phyloP scores from a whole-genome alignment of 805 yeast species.

The Metschnikowia corniflorae region DNA sequence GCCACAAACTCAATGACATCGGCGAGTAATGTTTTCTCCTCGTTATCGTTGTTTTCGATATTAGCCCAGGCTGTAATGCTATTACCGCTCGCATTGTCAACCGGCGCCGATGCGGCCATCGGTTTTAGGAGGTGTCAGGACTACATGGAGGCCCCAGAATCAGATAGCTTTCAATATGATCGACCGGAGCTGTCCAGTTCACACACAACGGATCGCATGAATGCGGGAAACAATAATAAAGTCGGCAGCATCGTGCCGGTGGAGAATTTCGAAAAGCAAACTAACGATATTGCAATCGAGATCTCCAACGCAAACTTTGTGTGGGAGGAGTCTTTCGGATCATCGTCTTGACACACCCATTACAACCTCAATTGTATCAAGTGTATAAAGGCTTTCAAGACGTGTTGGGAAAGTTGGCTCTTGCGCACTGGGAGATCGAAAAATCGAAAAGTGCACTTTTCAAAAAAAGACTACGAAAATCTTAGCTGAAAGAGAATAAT shows the following conservation, averaged over 20 bases:
- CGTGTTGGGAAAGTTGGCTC: no score
- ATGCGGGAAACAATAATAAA: background rate
- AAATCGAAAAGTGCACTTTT: no score
- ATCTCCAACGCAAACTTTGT: constrained; percentile 13
- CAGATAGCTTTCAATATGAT: background rate
- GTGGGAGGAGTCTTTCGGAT: constrained; percentile 16
- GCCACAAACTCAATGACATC: constrained; percentile 38
- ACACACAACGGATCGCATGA: background rate
- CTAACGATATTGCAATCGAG: constrained; percentile 8
- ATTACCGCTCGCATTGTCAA: constrained; percentile 42
- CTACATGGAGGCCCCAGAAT: constrained; percentile 21
- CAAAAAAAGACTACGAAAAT: no score
- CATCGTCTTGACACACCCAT: no score
- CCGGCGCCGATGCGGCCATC: constrained; percentile 43
- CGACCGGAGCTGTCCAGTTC: no score
- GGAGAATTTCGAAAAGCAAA: no score
- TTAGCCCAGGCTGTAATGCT: constrained; percentile 44
- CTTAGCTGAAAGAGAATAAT: no score
- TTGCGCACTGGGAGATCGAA: no score
- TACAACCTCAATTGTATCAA: no score
- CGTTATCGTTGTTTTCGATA: constrained; percentile 39
- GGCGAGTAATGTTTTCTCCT: constrained; percentile 41
- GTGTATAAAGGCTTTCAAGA: no score
- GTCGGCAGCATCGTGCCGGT: background rate
- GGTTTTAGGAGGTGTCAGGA: constrained; percentile 32